A percentile compares a stretch with the other conserved stretches of the same genome.
Conservation (phyloP, 352 stramenopile species). For the Blastocystis sp. region DNA sequence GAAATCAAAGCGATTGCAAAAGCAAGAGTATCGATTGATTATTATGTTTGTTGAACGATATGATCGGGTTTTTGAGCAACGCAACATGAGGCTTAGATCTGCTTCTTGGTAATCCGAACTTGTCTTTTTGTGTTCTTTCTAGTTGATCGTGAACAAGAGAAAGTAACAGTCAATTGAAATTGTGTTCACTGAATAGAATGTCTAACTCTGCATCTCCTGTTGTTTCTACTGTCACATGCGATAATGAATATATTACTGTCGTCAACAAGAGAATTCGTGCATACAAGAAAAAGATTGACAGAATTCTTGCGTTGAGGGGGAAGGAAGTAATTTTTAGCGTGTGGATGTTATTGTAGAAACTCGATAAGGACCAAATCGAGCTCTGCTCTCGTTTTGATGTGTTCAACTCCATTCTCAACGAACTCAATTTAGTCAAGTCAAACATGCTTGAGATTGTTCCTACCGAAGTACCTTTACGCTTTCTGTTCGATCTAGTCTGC, state of each 20-base stretch:
- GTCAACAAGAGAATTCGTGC: conserved; percentile 43
- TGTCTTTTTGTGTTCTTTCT: background rate
- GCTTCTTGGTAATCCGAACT: background rate
- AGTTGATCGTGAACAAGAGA: background rate
- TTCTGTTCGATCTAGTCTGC: background rate
- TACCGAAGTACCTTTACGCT: background rate
- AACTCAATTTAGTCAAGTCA: background rate
- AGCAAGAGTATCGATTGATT: background rate
- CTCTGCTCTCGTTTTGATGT: conserved; percentile 20
- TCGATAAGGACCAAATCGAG: background rate
- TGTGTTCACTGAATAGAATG: background rate
- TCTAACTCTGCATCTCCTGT: background rate
- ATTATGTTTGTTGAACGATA: conserved; percentile 28
- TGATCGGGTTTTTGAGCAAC: conserved; percentile 3
- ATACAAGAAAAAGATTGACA: conserved; percentile 41
- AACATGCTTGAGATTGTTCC: background rate
- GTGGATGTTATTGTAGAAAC: background rate
- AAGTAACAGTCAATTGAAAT: background rate
- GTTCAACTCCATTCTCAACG: conserved; percentile 5
- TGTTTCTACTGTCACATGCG: background rate
- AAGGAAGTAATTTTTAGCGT: background rate
- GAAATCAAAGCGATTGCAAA: conserved; percentile 21
- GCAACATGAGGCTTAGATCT: background rate
- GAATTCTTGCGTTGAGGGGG: background rate
- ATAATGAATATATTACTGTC: background rate